These are phyloP conservation scores for Trichoderma sp. DNA, from an alignment of 2,329 filamentous ascomycete genomes.

Conservation along the genomic window DNA sequence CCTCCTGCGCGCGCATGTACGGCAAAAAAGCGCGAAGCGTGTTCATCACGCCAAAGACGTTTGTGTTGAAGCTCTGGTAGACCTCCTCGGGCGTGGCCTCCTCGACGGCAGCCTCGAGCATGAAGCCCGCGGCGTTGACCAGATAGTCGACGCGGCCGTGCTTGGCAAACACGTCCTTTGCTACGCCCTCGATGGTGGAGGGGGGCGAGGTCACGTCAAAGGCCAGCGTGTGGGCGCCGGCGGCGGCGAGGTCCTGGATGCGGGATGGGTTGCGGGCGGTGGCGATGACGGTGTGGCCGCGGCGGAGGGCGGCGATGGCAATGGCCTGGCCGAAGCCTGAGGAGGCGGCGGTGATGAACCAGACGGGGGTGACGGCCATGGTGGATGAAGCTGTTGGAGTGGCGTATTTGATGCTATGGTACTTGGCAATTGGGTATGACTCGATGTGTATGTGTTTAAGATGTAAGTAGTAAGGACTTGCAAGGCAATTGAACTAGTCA, in stretches of 20 bases:
- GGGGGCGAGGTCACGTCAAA: slow-evolving; percentile 51
- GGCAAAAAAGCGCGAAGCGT: slow-evolving; percentile 51
- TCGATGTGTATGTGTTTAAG: background rate
- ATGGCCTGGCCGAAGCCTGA: slow-evolving; percentile 54
- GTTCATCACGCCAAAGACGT: slow-evolving; percentile 55
- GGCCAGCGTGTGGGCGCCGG: slow-evolving; percentile 46
- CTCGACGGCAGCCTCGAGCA: slow-evolving; percentile 47
- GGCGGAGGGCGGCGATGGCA: slow-evolving; percentile 45
- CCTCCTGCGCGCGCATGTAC: slow-evolving; percentile 44
- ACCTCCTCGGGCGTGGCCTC: slow-evolving; percentile 43
- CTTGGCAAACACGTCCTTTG: slow-evolving; percentile 38
- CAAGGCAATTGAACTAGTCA: background rate
- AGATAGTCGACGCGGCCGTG: slow-evolving; percentile 49
- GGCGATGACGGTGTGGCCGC: slow-evolving; percentile 53
- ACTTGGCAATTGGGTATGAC: background rate
- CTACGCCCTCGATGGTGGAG: slow-evolving; percentile 38
- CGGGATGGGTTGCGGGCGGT: slow-evolving; percentile 47
- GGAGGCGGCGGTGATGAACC: slow-evolving; percentile 56
- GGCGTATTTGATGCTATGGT: background rate
- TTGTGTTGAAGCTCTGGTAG: slow-evolving; percentile 49
- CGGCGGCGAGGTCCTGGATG: slow-evolving; percentile 44
- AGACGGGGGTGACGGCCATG: slow-evolving; percentile 40
- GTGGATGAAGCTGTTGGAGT: background rate
- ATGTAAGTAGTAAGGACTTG: background rate
- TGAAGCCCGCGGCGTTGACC: slow-evolving; percentile 51